phyloP scores from a whole-genome alignment of 441 rosid genomes.

The Geranium incanum region DNA sequence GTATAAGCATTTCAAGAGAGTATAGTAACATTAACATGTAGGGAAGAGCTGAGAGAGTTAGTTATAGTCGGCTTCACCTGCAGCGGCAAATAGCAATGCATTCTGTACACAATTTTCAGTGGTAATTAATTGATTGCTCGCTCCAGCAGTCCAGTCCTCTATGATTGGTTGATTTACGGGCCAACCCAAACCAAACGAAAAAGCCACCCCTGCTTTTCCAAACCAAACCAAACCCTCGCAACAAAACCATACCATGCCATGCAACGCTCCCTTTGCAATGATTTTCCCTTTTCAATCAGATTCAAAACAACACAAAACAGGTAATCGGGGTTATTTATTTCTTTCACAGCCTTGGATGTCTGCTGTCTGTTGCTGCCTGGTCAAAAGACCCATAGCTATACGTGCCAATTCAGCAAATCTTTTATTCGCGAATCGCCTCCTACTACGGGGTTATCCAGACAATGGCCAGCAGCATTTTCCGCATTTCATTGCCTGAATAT shows the following conservation, averaged over 20 bases:
- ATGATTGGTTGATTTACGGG: too few species aligned
- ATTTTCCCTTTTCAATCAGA: slow-evolving; percentile 17
- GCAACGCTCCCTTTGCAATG: slow-evolving; percentile 36
- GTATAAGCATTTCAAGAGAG: slow-evolving; percentile 19
- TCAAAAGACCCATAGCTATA: slow-evolving; percentile 21
- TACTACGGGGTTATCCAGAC: slow-evolving; percentile 19
- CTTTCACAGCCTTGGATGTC: slow-evolving; percentile 47
- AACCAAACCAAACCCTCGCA: slow-evolving; percentile 31
- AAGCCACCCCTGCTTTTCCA: slow-evolving; percentile 13
- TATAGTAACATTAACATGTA: slow-evolving; percentile 56
- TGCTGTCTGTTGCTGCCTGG: slow-evolving; percentile 28
- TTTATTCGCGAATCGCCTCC: slow-evolving; percentile 29
- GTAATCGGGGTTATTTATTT: slow-evolving; percentile 45
- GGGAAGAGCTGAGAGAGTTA: slow-evolving; percentile 42
- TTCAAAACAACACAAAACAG: slow-evolving; percentile 26
- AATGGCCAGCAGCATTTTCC: slow-evolving; percentile 26
- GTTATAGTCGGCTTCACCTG: slow-evolving; percentile 17
- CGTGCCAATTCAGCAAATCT: slow-evolving; percentile 14
- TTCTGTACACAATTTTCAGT: slow-evolving; percentile 32
- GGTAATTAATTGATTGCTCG: slow-evolving; percentile 5
- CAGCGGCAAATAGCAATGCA: slow-evolving; percentile 2
- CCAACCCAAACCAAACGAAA: slow-evolving; percentile 8
- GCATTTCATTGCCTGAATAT: slow-evolving; percentile 30
- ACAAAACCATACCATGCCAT: slow-evolving; percentile 32
- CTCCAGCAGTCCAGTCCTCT: too few species aligned